Conservation (phyloP, 257 asterid genomes). For the Petunia axillaris region DNA sequence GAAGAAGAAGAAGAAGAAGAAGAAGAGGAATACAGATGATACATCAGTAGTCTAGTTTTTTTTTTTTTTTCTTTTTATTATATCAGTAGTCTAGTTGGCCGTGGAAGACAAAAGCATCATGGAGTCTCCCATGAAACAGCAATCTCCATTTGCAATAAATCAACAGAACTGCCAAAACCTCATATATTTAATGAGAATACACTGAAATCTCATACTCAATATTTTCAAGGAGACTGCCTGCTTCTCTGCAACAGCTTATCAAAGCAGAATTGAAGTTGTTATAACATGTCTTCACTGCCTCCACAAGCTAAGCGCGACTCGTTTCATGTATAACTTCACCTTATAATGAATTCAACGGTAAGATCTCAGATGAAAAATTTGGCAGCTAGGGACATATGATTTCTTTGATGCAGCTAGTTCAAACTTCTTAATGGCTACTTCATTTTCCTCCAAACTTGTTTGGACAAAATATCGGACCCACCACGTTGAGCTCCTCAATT, state of each 20-base stretch:
- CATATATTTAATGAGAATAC: background rate
- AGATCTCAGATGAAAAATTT: conserved; percentile 73
- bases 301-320: background rate
- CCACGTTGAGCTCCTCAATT: conserved; percentile 73
- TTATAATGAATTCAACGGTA: conserved; percentile 39
- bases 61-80: no score
- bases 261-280: background rate
- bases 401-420: conserved; percentile 58
- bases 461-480: conserved; percentile 72
- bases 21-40: background rate
- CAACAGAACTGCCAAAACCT: conserved; percentile 3
- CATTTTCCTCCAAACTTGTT: conserved; percentile 78
- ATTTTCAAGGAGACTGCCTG: background rate
- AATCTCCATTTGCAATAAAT: conserved; percentile 15
- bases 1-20: background rate
- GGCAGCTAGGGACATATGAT: conserved; percentile 63
- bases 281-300: conserved; percentile 3
- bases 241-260: background rate
- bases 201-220: background rate
- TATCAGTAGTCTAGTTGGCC: background rate
- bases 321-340: background rate
- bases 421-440: conserved; percentile 62
- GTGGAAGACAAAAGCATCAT: background rate
- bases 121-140: conserved; percentile 1
- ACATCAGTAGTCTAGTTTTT: background rate